A percentile compares a stretch with the other conserved stretches of the same genome.
Evolutionary conservation across 2,329 filamentous ascomycete genomes (phyloP).

Genomic region (Calycina herbarum): DNA sequence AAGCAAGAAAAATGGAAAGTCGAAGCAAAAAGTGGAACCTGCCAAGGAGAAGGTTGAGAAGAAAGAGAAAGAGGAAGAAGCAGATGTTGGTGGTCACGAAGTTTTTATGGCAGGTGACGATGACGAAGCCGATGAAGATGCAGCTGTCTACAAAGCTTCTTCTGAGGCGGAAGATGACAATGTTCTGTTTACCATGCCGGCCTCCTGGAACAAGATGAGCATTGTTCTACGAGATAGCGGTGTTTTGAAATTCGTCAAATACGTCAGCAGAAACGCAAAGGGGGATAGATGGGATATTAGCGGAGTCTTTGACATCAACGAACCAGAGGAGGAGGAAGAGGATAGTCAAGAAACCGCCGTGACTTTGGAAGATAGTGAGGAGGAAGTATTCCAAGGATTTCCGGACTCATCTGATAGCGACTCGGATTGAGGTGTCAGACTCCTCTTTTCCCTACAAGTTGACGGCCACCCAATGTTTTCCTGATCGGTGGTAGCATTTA

Average conservation of each 20-base stretch:
- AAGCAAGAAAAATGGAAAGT: not conserved
- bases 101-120: slow-evolving; percentile 94
- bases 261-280: slow-evolving; percentile 77
- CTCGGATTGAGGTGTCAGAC: slow-evolving; percentile 29
- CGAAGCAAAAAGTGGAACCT: not conserved
- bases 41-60: slow-evolving; percentile 30
- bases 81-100: slow-evolving; percentile 73
- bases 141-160: slow-evolving; percentile 81
- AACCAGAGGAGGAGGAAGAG: slow-evolving; percentile 44
- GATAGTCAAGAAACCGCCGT: slow-evolving; percentile 41
- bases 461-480: not conserved
- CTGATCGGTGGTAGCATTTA: not conserved
- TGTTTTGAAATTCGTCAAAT: slow-evolving; percentile 92
- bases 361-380: slow-evolving; percentile 44
- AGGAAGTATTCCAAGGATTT: slow-evolving; percentile 61
- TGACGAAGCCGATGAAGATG: slow-evolving; percentile 66
- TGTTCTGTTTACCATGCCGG: slow-evolving; percentile 67
- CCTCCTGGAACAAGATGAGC: slow-evolving; percentile 86
- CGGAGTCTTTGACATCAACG: slow-evolving; percentile 72
- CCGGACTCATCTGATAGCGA: slow-evolving; percentile 42
- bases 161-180: slow-evolving; percentile 70
- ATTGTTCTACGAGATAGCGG: slow-evolving; percentile 87
- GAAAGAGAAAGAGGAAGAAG: slow-evolving; percentile 45
- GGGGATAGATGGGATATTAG: slow-evolving; percentile 93
- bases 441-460: not conserved